Evolutionary conservation across 225 moss, liverwort and hornwort genomes (phyloP), one percentile per base, ranked within the genome.

Genomic region (Antitrichia curtipendula): DNA sequence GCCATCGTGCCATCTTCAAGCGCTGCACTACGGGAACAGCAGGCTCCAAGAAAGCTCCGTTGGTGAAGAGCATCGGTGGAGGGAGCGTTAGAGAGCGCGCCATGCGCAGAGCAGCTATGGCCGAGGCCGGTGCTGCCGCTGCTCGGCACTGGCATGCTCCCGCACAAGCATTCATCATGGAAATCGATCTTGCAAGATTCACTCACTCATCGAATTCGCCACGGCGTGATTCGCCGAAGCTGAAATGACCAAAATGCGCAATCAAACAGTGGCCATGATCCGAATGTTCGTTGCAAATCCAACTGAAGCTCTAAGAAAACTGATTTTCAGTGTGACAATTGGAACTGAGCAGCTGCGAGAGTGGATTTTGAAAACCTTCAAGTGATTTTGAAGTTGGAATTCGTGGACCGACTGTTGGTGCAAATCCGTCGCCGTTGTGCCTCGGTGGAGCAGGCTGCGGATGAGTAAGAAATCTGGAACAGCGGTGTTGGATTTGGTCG

Each of bases 101-200:
- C 80, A 94, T 82, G 64, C 94, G 94, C 87, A 94, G 90, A 77
- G 94, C 88, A 70, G 94, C 90, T 17, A 91, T 90, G 66, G 94
- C 92, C 80, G 92, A 87, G n/a, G 84, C 91, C 52, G 89, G 89
- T 40, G 90, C 78, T 52, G 71, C 50, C 9, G 85, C 86, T 22
- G 87, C 91, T 68, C 82, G 74, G 88, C 94, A 91, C 80, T 76
- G 85, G 74, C 92, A 94, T 52, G 86, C 79, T 58, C 91, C 85
- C 28, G 78, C 92, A 81, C 94, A 91, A 85, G 87, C 86, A 64
- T 77, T 93, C 94, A 94, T 94, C 61, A 34, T 56, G 81, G 65
- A 75, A 80, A 79, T 69, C 38, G 9, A 71, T 62, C 32, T 60
- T 25, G 61, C 59, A 10, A 49, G 16, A 36, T 20, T 82, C 83